Conservation (phyloP, 2,329 filamentous ascomycete genomes). For the Phoma sp. region DNA sequence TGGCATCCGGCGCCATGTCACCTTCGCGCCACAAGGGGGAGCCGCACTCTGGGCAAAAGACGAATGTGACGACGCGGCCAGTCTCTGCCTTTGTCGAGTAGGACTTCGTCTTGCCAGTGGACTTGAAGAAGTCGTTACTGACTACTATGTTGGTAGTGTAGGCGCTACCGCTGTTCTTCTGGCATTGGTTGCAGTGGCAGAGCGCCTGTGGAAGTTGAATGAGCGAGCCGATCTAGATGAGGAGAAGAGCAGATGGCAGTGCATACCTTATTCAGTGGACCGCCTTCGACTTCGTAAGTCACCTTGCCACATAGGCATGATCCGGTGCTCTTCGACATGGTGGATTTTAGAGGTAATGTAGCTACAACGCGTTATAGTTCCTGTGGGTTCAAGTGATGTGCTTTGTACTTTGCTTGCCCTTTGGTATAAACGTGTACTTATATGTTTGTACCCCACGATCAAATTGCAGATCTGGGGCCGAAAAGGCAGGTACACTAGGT, state of each 20-base stretch:
- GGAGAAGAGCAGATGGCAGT: neutral
- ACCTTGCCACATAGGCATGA: constrained; percentile 16
- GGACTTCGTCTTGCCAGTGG: constrained; percentile 8
- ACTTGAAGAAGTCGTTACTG: constrained; percentile 15
- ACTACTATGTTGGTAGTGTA: constrained; percentile 13
- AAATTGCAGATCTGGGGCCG: neutral
- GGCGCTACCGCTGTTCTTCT: constrained; percentile 8
- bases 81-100: constrained; percentile 15
- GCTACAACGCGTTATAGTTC: neutral
- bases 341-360: neutral
- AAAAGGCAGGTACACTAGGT: neutral
- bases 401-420: neutral
- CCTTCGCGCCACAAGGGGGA: constrained; percentile 15
- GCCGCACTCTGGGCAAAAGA: constrained; percentile 14
- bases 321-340: constrained; percentile 12
- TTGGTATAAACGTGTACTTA: neutral
- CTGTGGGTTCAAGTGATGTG: neutral
- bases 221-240: neutral
- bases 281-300: constrained; percentile 13
- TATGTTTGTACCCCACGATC: neutral
- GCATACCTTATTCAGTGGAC: constrained; percentile 6
- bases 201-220: neutral
- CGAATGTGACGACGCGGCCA: constrained; percentile 14
- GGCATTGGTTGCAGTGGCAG: constrained; percentile 17
- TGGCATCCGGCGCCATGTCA: constrained; percentile 12